Evolutionary conservation across 441 rosid genomes (phyloP).

Genomic region (Bruguiera hainesii): DNA sequence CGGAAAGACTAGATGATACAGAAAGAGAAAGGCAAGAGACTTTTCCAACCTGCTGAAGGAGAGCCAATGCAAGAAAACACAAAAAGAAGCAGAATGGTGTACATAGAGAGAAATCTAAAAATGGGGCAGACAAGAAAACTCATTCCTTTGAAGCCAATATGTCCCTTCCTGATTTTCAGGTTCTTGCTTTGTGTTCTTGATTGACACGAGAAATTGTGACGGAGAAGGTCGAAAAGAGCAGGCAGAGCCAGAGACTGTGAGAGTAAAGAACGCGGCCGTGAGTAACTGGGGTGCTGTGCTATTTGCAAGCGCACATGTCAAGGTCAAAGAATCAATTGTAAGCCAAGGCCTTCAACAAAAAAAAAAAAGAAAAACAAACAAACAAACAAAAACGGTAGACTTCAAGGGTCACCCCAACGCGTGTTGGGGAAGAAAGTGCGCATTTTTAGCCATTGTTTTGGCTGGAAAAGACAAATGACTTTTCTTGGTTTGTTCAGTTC

Average conservation of each 20-base stretch:
- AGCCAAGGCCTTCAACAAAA: too few relatives aligned
- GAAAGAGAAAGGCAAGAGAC: background rate
- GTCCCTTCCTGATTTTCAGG: constrained; percentile 1
- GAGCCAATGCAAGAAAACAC: constrained; percentile 44
- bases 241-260: background rate
- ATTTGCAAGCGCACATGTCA: background rate
- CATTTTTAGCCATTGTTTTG: background rate
- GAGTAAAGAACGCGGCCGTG: background rate
- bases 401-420: too few relatives aligned
- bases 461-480: background rate
- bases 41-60: constrained; percentile 41
- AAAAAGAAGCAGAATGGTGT: constrained; percentile 31
- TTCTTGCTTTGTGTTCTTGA: constrained; percentile 7
- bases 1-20: background rate
- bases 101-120: constrained; percentile 28
- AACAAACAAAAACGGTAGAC: too few relatives aligned
- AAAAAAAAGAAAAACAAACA: too few relatives aligned
- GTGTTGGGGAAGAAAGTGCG: background rate
- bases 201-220: constrained; percentile 15
- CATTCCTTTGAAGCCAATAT: constrained; percentile 21
- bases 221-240: constrained; percentile 18
- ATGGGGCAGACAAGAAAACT: constrained; percentile 21
- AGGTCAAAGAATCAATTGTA: too few relatives aligned
- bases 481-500: background rate
- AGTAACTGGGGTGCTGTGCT: background rate